These are phyloP conservation scores for Epichloe elymi DNA, from an alignment of 2,329 filamentous ascomycete genomes.

Conservation along the genomic window DNA sequence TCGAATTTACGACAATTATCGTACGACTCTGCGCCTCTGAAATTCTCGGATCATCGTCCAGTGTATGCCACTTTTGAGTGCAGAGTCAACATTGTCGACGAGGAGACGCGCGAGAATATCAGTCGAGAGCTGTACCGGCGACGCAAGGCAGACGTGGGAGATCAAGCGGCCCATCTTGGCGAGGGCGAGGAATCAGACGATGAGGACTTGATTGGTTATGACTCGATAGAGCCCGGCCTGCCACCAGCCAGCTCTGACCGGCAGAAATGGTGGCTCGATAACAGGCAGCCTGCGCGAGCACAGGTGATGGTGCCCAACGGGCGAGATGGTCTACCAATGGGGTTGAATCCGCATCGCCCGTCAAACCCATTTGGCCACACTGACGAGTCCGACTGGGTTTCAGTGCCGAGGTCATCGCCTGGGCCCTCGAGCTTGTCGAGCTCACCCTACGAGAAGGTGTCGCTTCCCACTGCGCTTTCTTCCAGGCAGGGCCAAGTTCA, in stretches of 20 bases:
- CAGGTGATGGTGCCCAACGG: constrained; percentile 49
- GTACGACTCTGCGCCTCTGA: constrained; percentile 71
- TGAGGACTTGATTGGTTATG: constrained; percentile 70
- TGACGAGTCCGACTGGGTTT: constrained; percentile 76
- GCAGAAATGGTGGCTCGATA: constrained; percentile 60
- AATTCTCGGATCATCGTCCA: constrained; percentile 91
- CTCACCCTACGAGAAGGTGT: constrained; percentile 46
- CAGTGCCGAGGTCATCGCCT: constrained; percentile 41
- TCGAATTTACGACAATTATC: constrained; percentile 67
- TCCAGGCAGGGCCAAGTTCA: constrained; percentile 27
- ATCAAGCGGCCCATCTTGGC: constrained; percentile 41
- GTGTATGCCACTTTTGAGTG: constrained; percentile 86
- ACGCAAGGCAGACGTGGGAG: constrained; percentile 49
- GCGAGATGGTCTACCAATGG: constrained; percentile 36
- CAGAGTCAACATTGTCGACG: constrained; percentile 67
- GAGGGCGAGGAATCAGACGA: constrained; percentile 50
- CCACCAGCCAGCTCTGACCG: constrained; percentile 54
- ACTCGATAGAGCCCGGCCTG: constrained; percentile 67
- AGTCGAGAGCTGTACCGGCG: constrained; percentile 63
- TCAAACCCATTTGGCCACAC: constrained; percentile 70
- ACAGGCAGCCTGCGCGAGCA: constrained; percentile 63
- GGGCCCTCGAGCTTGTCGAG: constrained; percentile 44
- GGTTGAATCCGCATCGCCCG: constrained; percentile 59
- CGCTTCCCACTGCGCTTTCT: constrained; percentile 33
- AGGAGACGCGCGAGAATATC: constrained; percentile 56